These are phyloP conservation scores for Ascochyta pisi DNA, from an alignment of 2,329 filamentous ascomycete species.

Conservation along the genomic window DNA sequence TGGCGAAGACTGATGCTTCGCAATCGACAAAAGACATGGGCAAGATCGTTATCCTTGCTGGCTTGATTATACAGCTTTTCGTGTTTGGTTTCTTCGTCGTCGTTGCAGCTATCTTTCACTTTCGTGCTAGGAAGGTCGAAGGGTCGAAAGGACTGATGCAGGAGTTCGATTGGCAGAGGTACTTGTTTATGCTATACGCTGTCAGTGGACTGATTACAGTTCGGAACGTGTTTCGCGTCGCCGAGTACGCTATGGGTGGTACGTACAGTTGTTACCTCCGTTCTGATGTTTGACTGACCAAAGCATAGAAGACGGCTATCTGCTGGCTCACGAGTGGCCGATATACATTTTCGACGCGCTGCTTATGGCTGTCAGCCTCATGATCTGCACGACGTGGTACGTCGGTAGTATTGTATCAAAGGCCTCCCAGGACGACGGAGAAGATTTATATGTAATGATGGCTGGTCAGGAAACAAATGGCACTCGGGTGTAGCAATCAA, in stretches of 20 bases:
- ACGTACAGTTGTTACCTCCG: background rate
- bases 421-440: background rate
- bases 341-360: constrained; percentile 59
- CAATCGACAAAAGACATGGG: constrained; percentile 39
- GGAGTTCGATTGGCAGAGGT: constrained; percentile 36
- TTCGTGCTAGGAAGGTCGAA: background rate
- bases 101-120: constrained; percentile 53
- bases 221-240: constrained; percentile 53
- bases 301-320: constrained; percentile 49
- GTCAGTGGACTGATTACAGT: constrained; percentile 51
- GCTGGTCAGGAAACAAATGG: background rate
- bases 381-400: constrained; percentile 4
- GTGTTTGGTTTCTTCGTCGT: constrained; percentile 63
- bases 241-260: constrained; percentile 50
- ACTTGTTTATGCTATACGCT: constrained; percentile 44
- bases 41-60: constrained; percentile 58
- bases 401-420: background rate
- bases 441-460: background rate
- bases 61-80: constrained; percentile 62
- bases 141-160: background rate
- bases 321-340: constrained; percentile 58
- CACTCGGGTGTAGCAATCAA: background rate
- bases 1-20: constrained; percentile 27
- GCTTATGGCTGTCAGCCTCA: constrained; percentile 48
- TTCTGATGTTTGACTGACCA: background rate